phyloP scores from a whole-genome alignment of 768 basidiomycete species.

The Leucocoprinus leucothites region DNA sequence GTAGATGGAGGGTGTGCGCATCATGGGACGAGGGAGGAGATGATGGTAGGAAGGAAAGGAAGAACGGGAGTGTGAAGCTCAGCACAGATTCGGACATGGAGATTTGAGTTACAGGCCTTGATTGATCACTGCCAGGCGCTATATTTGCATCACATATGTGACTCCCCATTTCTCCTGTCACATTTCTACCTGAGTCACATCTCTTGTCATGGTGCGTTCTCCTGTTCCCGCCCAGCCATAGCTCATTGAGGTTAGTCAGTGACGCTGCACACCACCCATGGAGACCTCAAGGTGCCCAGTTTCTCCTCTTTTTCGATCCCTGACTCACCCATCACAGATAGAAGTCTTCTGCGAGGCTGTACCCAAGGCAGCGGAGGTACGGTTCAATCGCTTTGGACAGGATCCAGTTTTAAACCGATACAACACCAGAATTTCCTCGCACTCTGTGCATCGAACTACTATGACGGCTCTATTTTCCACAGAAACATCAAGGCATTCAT shows the following conservation, averaged over 20 bases:
- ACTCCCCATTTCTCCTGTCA: constrained; percentile 16
- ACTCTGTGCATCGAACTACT: constrained; percentile 86
- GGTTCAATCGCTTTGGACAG: constrained; percentile 10
- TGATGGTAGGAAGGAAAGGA: constrained; percentile 28
- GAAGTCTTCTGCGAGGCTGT: constrained; percentile 98
- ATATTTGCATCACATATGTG: constrained; percentile 15
- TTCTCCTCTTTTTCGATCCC: constrained; percentile 3
- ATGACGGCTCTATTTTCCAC: constrained; percentile 84
- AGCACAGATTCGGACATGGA: constrained; percentile 1
- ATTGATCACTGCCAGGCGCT: constrained; percentile 11
- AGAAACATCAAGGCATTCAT: constrained; percentile 97
- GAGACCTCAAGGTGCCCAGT: constrained; percentile 76
- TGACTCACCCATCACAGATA: constrained; percentile 47
- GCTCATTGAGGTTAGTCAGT: constrained; percentile 61
- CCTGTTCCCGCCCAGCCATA: constrained; percentile 7
- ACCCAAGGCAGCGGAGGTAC: constrained; percentile 90
- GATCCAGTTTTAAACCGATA: constrained; percentile 11
- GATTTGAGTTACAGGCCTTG: constrained; percentile 4
- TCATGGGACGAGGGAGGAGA: constrained; percentile 23
- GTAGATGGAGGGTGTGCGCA: constrained; percentile 70
- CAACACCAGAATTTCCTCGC: constrained; percentile 85
- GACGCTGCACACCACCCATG: constrained; percentile 90
- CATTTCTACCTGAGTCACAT: constrained; percentile 14
- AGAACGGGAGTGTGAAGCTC: constrained; percentile 12
- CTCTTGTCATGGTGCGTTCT: constrained; percentile 26